Base-by-base conservation (phyloP, 768 basidiomycete species). In the Suillus tomentosus region DNA sequence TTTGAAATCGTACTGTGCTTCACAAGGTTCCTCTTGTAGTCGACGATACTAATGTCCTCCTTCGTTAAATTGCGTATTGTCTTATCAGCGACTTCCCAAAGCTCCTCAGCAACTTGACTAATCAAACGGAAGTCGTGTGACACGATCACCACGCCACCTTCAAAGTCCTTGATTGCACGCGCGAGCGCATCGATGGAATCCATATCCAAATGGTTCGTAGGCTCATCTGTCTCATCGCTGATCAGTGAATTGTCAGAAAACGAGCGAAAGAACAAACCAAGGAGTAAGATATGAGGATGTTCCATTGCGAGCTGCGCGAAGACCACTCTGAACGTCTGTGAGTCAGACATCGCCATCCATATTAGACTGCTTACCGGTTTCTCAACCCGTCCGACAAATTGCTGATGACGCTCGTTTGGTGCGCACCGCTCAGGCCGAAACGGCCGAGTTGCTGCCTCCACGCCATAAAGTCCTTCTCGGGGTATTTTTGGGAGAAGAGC, bases 41-140 rank as follows among this genome's bases (percentile, higher is more conserved):
- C 92, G 39, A 91, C 80, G 73, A 99, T 98, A 58, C 86, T 89
- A 73, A 98, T 94, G 68, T 94, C 95, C 70, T 87, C 82, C 81
- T 90, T 95, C 31, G 95, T 92, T 66, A 99, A 79, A 79, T 98
- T 97, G 76, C 85, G 85, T 75, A 99, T 95, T 73, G 92, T 94
- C 79, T 90, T 90, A 75, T 95, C 85, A 73, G 94, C 94, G 62
- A 99, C 97, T 77, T 99, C 97, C 97, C 97, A 99, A 9, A 99
- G 88, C 76, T 99, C 96, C 74, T 99, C 93, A 45, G 96, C 97
- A 43, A 99, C 96, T 80, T 99, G 96, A 58, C 91, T 91, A 78
- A 99, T 98, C 68, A 99, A 87, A 93, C 96, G 92, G 91, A 99
- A 99, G 79, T 99, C 96, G 82, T 99, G 97, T 56, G 96, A 98